Percentiles rank a stretch among this genome's conserved stretches.
Evolutionary conservation across 331 rosid species (phyloP).

Genomic region (Quercus lobata): DNA sequence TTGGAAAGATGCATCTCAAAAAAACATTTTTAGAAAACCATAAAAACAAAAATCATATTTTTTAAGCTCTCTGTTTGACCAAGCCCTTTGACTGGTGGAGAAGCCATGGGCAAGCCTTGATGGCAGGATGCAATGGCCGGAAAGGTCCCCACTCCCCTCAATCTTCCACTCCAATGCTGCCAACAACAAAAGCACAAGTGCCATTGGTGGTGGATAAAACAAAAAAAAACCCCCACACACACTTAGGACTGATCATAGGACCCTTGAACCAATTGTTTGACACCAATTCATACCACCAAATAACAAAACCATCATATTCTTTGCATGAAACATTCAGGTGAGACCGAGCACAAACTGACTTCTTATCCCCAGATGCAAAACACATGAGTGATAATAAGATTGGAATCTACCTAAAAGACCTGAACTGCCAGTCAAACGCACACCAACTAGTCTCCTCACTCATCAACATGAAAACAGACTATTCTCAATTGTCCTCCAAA

Average conservation of each 20-base stretch:
- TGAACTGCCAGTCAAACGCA: conserved; percentile 63
- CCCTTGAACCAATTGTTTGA: conserved; percentile 61
- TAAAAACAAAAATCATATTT: too few species aligned
- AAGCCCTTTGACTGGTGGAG: too few species aligned
- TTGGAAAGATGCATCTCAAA: too few species aligned
- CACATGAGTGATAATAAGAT: conserved; percentile 43
- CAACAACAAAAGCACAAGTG: conserved; percentile 55
- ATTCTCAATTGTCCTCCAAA: conserved; percentile 60
- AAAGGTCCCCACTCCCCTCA: not conserved
- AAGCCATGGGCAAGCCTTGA: too few species aligned
- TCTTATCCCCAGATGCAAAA: conserved; percentile 58
- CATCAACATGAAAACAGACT: conserved; percentile 63
- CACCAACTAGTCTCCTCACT: conserved; percentile 69
- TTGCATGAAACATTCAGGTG: conserved; percentile 67
- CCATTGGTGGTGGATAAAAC: conserved; percentile 77
- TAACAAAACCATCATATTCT: conserved; percentile 45
- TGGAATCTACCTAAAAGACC: conserved; percentile 50
- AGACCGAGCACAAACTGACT: conserved; percentile 72
- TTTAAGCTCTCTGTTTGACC: too few species aligned
- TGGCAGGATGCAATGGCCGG: too few species aligned
- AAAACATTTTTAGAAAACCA: too few species aligned
- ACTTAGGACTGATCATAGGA: conserved; percentile 69
- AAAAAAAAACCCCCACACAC: conserved; percentile 22
- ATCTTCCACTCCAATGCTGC: conserved; percentile 47
- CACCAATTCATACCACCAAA: conserved; percentile 56